Evolutionary conservation across 345 rosid genomes (phyloP).

Genomic region (Passiflora organensis): DNA sequence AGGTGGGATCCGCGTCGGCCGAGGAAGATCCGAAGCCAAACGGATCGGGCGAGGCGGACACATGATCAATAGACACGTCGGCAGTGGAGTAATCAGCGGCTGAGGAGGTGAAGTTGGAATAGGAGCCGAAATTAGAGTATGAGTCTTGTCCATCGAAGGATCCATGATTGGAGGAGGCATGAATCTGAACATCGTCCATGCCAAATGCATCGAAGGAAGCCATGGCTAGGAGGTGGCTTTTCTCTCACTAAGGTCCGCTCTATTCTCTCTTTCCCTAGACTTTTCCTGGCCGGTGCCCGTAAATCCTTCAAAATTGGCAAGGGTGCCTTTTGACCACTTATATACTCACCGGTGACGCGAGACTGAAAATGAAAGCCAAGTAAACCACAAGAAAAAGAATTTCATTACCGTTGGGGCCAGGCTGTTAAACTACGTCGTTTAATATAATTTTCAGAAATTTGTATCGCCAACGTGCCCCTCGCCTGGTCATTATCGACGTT

Average conservation of each 20-base stretch:
- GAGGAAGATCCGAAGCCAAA: conserved; percentile 41
- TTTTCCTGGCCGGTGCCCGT: neutral
- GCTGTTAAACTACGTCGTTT: no score
- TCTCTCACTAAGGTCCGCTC: no score
- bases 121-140: conserved; percentile 44
- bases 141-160: conserved; percentile 43
- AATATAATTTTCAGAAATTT: no score
- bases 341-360: conserved; percentile 12
- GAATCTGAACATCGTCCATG: conserved; percentile 36
- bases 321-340: conserved; percentile 3
- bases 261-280: neutral
- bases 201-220: conserved; percentile 49
- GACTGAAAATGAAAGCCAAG: neutral
- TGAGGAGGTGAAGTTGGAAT: conserved; percentile 25
- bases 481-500: no score
- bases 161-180: conserved; percentile 23
- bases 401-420: no score
- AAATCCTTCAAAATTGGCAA: neutral
- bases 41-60: conserved; percentile 34
- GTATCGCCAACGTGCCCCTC: no score
- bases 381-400: no score
- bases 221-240: conserved; percentile 22
- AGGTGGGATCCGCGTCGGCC: conserved; percentile 36
- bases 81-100: conserved; percentile 12
- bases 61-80: conserved; percentile 42